Conservation (phyloP, 1,284 basidiomycete species). For the Ceratobasidium papillatum region DNA sequence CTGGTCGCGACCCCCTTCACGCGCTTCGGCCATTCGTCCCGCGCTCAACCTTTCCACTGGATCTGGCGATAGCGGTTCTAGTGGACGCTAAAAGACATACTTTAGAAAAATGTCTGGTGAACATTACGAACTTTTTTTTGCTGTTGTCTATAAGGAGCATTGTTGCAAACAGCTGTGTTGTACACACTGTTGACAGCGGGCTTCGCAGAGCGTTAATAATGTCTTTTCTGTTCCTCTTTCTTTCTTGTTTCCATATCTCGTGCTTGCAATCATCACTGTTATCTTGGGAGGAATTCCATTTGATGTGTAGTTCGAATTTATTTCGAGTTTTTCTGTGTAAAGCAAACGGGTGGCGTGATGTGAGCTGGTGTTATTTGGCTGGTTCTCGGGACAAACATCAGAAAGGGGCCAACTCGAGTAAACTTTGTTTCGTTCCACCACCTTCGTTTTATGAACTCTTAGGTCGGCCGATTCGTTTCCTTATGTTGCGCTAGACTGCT, state of each 20-base stretch:
- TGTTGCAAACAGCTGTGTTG: constrained; percentile 36
- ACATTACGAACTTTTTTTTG: constrained; percentile 20
- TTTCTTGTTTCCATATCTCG: constrained; percentile 16
- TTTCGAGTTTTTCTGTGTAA: neutral
- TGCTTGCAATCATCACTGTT: neutral
- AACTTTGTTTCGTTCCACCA: constrained; percentile 32
- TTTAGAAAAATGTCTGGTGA: constrained; percentile 12
- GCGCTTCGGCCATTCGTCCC: constrained; percentile 20
- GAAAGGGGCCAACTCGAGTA: constrained; percentile 24
- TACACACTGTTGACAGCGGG: constrained; percentile 38
- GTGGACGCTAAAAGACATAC: constrained; percentile 18
- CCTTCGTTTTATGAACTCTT: constrained; percentile 32
- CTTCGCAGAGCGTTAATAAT: constrained; percentile 38
- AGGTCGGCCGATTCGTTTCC: neutral
- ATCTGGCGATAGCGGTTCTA: constrained; percentile 32
- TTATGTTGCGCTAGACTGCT: neutral
- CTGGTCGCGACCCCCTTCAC: constrained; percentile 34
- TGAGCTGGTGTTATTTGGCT: constrained; percentile 5
- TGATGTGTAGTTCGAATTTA: constrained; percentile 2
- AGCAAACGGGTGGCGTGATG: neutral
- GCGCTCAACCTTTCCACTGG: constrained; percentile 34
- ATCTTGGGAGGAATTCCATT: constrained; percentile 9
- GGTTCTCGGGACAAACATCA: neutral
- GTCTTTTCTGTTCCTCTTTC: neutral
- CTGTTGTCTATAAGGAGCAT: constrained; percentile 27